Evolutionary conservation across 371 early-diverging fungal genomes (phyloP).

Genomic region (Actinomortierella wolfii): DNA sequence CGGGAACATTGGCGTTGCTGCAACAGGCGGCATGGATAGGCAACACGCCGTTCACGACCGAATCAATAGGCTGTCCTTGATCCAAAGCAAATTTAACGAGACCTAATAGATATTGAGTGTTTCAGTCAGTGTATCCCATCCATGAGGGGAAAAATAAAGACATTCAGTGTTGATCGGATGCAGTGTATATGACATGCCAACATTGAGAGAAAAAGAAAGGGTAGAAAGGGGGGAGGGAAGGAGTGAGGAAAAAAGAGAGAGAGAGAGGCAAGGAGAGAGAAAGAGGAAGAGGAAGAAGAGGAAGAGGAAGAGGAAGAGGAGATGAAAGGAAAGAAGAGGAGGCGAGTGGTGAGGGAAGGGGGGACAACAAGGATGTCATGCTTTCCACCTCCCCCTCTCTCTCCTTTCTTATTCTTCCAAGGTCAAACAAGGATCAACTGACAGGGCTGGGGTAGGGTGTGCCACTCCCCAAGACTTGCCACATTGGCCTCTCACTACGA

Average conservation of each 20-base stretch:
- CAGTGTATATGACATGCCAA: neutral
- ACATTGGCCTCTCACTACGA: neutral
- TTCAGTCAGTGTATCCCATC: neutral
- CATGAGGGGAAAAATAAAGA: neutral
- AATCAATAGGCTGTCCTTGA: slow-evolving; percentile 72
- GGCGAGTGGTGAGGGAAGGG: neutral
- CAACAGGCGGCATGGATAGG: slow-evolving; percentile 75
- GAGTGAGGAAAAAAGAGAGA: neutral
- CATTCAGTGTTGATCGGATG: neutral
- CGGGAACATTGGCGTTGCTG: slow-evolving; percentile 64
- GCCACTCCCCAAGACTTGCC: too few relatives aligned
- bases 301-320: neutral
- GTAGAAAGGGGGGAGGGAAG: neutral
- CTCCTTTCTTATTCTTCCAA: too few relatives aligned
- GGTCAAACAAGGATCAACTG: too few relatives aligned
- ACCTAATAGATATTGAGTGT: slow-evolving; percentile 36
- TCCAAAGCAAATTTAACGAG: slow-evolving; percentile 75
- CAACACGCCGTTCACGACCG: slow-evolving; percentile 69
- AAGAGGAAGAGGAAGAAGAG: neutral
- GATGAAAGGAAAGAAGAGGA: neutral
- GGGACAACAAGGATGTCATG: too few relatives aligned
- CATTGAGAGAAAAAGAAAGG: too few relatives aligned
- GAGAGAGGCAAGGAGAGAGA: neutral
- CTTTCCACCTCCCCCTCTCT: too few relatives aligned
- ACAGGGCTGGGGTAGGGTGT: too few relatives aligned